Evolutionary conservation across 345 rosid species (phyloP), one percentile per base, ranked within the genome.

Genomic region (Murraya koenigii): DNA sequence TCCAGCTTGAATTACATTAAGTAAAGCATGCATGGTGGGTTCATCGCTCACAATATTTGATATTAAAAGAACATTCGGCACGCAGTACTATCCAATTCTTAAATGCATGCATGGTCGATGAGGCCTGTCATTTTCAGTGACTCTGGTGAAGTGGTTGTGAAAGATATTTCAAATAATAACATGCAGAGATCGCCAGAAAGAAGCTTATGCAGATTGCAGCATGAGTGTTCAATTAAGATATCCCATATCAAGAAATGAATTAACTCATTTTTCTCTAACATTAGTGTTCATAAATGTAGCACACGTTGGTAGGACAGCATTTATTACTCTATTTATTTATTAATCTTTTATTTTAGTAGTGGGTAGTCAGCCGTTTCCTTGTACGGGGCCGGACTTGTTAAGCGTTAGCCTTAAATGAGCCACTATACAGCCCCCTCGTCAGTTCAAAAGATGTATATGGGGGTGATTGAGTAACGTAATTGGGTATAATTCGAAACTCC

Each of bases 241-340:
- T 30, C 38, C 13, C 35, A 47, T 49, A 69, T 47, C 36, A 26
- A 69, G 38, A 69, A 49, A 69, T 9, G 35, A 15, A 49, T 7
- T 11, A 32, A 63, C 38, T 54, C 3, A 26, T 33, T 15, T 78
- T 49, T 2, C 30, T 66, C 5, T 13, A 2, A 28, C 20, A 49
- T 49, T 20, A 49, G 54, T 49, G 6, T 49, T 4, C 6, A 49
- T 49, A 5, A 32, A 13, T 30, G 33, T 39, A 81, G 84, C 85
- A 81, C 87, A 59, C 75, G 58, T 69, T 59, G 79, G 28, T 69
- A 84, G 83, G 76, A 39, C 44, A 13, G 63, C 32, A 67, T 14
- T 55, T 47, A 56, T 44, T 62, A 59, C 65, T 49, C 13, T 7
- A 7, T 49, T 30, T 33, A 38, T 38, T 38, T 3, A 30, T 30